Base-by-base conservation (phyloP, 148 eudicot genomes). In the Fagopyrum tataricum region DNA sequence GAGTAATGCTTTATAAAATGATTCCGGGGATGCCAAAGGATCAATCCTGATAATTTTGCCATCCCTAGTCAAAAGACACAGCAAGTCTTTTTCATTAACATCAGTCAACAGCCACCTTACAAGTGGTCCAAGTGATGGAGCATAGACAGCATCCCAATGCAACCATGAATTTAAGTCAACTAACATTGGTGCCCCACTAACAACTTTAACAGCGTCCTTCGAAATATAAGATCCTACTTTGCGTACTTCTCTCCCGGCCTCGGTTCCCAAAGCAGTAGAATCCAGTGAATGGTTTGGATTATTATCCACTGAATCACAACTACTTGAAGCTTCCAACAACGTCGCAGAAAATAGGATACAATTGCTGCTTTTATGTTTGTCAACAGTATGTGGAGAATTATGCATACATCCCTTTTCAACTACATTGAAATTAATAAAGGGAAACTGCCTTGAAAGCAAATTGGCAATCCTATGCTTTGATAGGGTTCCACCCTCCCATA, bases 111-210 rank as follows among this genome's bases (percentile, higher is more conserved):
- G 76, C 97, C 96, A 95, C 39, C 70, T 78, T 52, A 90, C 74
- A 75, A 95, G 87, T 72, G 99, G 91, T 74, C 99, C 99, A 71
- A 95, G 88, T 37, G 96, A 84, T 7, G 99, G 94, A 73, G 86
- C 87, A 85, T 79, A 95, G 48, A 84, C 44, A 76, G 76, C 74
- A 73, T 90, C 96, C 99, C 99, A 95, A 79, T 90, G 97, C 21
- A 82, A 80, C 97, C 97, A 91, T 43, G 81, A 76, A 62, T 70
- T 78, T 67, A 95, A 76, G 86, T 95, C 97, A 51, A 81, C 79
- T 75, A 95, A 76, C 87, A 88, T 90, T 46, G 99, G 99, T 73
- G 93, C 91, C 79, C 62, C 82, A 51, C 84, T 88, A 64, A 95
- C 81, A 59, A 80, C 82, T 48, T 88, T 86, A 67, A 85, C 69